Evolutionary conservation across 2,329 filamentous ascomycete genomes (phyloP).

Genomic region (Trematosphaeria pertusa): DNA sequence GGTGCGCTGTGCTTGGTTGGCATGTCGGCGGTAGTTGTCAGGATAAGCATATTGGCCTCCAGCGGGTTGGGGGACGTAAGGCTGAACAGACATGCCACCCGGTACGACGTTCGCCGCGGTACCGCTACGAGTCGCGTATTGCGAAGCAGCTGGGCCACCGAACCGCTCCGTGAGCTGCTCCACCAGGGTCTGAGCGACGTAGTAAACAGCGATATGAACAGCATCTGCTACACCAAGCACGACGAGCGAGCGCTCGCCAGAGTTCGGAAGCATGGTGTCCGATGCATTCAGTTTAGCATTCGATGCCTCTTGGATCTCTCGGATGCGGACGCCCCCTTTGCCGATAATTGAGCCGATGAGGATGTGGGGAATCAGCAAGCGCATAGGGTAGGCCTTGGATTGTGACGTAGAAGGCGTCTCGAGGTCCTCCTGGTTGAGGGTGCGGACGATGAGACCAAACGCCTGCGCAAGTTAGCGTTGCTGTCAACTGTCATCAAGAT

Average conservation of each 20-base stretch:
- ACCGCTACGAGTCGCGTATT: slow-evolving; percentile 93
- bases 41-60: slow-evolving; percentile 91
- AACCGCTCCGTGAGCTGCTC: slow-evolving; percentile 98
- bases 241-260: slow-evolving; percentile 95
- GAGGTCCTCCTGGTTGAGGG: slow-evolving; percentile 94
- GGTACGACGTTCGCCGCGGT: slow-evolving; percentile 92
- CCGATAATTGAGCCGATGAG: slow-evolving; percentile 98
- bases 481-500: too few species aligned
- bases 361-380: slow-evolving; percentile 93
- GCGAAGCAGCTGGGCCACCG: slow-evolving; percentile 93
- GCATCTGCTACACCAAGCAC: slow-evolving; percentile 98
- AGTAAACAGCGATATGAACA: slow-evolving; percentile 98
- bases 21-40: slow-evolving; percentile 79
- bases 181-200: slow-evolving; percentile 95
- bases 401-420: slow-evolving; percentile 86
- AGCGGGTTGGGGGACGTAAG: slow-evolving; percentile 91
- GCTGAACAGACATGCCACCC: slow-evolving; percentile 98
- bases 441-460: slow-evolving; percentile 97
- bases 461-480: slow-evolving; percentile 62
- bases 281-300: slow-evolving; percentile 96
- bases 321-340: slow-evolving; percentile 93
- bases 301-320: slow-evolving; percentile 97
- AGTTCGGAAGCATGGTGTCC: slow-evolving; percentile 90
- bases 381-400: slow-evolving; percentile 96
- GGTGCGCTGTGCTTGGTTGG: slow-evolving; percentile 72